A percentile compares a stretch with the other conserved stretches of the same genome.
phyloP scores from a whole-genome alignment of 257 asterid species.

The Solanum piurae region DNA sequence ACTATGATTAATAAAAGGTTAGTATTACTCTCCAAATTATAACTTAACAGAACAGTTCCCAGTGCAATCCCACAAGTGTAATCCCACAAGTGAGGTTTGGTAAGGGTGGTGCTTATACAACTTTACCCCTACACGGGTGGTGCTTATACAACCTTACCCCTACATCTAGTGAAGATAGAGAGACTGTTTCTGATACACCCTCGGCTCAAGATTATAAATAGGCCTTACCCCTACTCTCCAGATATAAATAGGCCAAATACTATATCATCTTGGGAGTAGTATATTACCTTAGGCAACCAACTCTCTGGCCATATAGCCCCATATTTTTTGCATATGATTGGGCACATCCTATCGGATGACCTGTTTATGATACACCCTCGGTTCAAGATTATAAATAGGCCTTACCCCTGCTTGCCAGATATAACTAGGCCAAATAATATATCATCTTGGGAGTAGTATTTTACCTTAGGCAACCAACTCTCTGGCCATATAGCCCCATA shows the following conservation, averaged over 20 bases:
- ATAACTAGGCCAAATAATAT: background rate
- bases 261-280: background rate
- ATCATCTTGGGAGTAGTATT: background rate
- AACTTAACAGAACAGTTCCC: background rate
- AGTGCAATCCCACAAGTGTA: background rate
- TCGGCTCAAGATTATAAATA: background rate
- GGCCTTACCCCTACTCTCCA: background rate
- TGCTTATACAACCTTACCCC: background rate
- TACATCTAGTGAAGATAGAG: background rate
- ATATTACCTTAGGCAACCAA: conserved; percentile 81
- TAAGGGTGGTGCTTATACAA: background rate
- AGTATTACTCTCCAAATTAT: background rate
- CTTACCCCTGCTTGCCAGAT: background rate
- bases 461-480: conserved; percentile 95
- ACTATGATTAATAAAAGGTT: background rate
- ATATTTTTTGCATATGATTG: conserved; percentile 97
- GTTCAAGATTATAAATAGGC: background rate
- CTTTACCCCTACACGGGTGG: background rate
- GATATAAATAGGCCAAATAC: background rate
- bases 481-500: conserved; percentile 98
- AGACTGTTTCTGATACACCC: background rate
- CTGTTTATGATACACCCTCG: too few species aligned
- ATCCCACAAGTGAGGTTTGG: background rate
- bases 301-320: conserved; percentile 99
- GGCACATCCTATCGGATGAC: conserved; percentile 85